These are phyloP conservation scores for Neostapfia colusana DNA, from an alignment of 176 grass and related monocot genomes.

Conservation along the genomic window DNA sequence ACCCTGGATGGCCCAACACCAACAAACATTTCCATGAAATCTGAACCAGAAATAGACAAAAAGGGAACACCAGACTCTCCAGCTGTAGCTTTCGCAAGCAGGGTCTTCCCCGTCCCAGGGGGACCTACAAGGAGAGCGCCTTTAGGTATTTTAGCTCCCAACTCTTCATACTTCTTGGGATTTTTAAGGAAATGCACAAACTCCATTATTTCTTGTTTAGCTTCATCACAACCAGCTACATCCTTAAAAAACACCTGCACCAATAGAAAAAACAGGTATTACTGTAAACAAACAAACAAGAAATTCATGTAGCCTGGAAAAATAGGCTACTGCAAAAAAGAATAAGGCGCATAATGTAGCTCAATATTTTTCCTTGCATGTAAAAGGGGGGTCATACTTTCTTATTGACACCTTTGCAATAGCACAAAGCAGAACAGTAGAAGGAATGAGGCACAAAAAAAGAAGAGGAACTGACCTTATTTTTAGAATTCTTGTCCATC, in stretches of 20 bases:
- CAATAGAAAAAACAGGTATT: constrained; percentile 29
- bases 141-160: constrained; percentile 97
- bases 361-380: background rate
- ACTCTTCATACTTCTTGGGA: constrained; percentile 89
- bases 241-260: constrained; percentile 88
- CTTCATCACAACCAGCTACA: constrained; percentile 96
- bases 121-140: constrained; percentile 91
- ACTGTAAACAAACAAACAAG: background rate
- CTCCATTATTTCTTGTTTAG: constrained; percentile 99
- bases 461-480: constrained; percentile 59
- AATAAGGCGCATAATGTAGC: background rate
- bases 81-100: constrained; percentile 94
- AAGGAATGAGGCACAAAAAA: background rate
- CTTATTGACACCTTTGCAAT: background rate
- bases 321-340: background rate
- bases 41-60: constrained; percentile 82
- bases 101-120: constrained; percentile 87
- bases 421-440: constrained; percentile 10
- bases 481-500: constrained; percentile 94
- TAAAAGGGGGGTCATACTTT: background rate
- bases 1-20: constrained; percentile 94
- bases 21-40: constrained; percentile 99
- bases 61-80: constrained; percentile 91
- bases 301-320: background rate
- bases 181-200: constrained; percentile 99